Conservation (phyloP, 140 eudicot species). For the Cichorium intybus region DNA sequence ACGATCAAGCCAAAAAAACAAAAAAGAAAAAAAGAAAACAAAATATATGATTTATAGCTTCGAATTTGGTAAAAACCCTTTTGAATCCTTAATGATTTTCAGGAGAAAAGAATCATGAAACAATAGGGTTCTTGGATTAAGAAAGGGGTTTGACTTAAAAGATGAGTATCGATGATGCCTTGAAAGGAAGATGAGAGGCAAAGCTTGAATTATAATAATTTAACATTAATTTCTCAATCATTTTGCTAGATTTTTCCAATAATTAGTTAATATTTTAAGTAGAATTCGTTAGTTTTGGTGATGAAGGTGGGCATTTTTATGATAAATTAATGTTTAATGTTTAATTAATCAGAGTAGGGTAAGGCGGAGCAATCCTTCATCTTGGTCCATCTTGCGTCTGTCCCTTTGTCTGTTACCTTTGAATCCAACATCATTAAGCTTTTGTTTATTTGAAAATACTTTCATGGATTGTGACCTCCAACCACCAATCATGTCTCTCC, state of each 20-base stretch:
- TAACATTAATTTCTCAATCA: slow-evolving; percentile 34
- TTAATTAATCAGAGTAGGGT: slow-evolving; percentile 29
- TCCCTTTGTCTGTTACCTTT: slow-evolving; percentile 49
- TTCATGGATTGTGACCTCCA: slow-evolving; percentile 26
- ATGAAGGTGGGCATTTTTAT: slow-evolving; percentile 40
- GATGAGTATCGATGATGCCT: slow-evolving; percentile 30
- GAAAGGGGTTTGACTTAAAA: slow-evolving; percentile 45
- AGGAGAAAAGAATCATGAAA: slow-evolving; percentile 21
- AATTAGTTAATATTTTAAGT: slow-evolving; percentile 17
- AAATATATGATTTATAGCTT: neutral
- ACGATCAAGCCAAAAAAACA: slow-evolving; percentile 10
- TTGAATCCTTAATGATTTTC: slow-evolving; percentile 15
- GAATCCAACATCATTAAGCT: slow-evolving; percentile 38
- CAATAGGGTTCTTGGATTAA: slow-evolving; percentile 31
- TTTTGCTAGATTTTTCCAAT: slow-evolving; percentile 22
- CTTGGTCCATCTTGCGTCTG: slow-evolving; percentile 49
- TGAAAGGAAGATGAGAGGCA: slow-evolving; percentile 36
- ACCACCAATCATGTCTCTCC: slow-evolving; percentile 29
- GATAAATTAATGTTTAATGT: slow-evolving; percentile 24
- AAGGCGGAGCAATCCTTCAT: slow-evolving; percentile 52
- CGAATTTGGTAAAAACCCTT: neutral
- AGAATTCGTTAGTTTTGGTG: slow-evolving; percentile 35
- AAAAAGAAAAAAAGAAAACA: too few relatives aligned
- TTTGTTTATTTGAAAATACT: slow-evolving; percentile 2
- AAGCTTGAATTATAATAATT: slow-evolving; percentile 35